These are phyloP conservation scores for Didymella segeticola DNA, from an alignment of 2,329 filamentous ascomycete genomes.

Conservation along the genomic window DNA sequence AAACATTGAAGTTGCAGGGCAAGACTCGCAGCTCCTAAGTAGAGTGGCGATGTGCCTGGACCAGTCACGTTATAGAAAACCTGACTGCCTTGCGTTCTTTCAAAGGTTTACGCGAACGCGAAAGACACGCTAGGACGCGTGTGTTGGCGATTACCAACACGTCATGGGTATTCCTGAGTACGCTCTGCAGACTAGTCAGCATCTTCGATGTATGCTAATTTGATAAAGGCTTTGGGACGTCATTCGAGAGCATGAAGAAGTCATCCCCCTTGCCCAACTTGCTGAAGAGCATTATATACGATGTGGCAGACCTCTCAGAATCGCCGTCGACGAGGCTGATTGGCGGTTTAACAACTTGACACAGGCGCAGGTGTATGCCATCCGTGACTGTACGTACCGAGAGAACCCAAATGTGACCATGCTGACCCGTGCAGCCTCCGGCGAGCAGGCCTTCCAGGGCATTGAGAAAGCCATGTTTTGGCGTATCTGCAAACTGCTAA, in stretches of 20 bases:
- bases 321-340: slow-evolving; percentile 54
- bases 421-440: slow-evolving; percentile 28
- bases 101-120: background rate
- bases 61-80: background rate
- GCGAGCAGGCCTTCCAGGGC: slow-evolving; percentile 47
- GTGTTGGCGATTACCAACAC: background rate
- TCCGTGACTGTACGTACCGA: slow-evolving; percentile 41
- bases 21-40: too few relatives aligned
- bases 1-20: background rate
- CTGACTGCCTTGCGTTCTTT: background rate
- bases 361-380: slow-evolving; percentile 39
- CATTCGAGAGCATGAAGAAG: slow-evolving; percentile 41
- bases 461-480: slow-evolving; percentile 53
- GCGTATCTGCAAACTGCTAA: slow-evolving; percentile 55
- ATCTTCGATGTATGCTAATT: background rate
- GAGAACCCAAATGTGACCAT: background rate
- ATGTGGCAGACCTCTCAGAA: slow-evolving; percentile 47
- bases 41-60: background rate
- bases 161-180: slow-evolving; percentile 35
- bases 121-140: slow-evolving; percentile 2
- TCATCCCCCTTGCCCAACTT: slow-evolving; percentile 45
- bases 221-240: slow-evolving; percentile 46
- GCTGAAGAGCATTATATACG: slow-evolving; percentile 47
- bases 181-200: background rate
- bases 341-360: slow-evolving; percentile 55